Evolutionary conservation across 73 alveolate genomes (phyloP).

Genomic region (Paramecium sexaurelia): DNA sequence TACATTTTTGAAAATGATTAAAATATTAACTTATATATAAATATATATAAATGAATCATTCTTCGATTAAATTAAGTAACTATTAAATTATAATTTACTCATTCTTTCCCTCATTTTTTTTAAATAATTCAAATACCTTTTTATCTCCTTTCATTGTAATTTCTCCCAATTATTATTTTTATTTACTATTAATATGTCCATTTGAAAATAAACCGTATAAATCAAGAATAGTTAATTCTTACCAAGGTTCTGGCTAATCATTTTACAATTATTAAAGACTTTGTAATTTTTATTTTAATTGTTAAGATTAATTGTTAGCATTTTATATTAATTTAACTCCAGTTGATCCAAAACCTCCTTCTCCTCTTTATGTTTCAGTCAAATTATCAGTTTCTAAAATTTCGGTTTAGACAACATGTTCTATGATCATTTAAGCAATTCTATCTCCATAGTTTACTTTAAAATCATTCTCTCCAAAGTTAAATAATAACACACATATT

Average conservation of each 20-base stretch:
- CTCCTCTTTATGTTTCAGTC: slow-evolving; percentile 88
- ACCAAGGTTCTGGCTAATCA: slow-evolving; percentile 13
- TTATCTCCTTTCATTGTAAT: background rate
- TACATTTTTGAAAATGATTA: background rate
- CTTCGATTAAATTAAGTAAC: background rate
- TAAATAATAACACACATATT: slow-evolving; percentile 75
- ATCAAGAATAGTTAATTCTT: slow-evolving; percentile 2
- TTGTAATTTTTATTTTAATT: background rate
- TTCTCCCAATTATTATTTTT: background rate
- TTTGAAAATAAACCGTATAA: background rate
- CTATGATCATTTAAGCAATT: slow-evolving; percentile 93
- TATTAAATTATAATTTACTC: background rate
- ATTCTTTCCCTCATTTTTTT: slow-evolving; percentile 30
- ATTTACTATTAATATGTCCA: background rate
- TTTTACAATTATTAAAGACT: background rate
- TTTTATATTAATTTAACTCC: slow-evolving; percentile 71
- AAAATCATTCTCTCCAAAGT: slow-evolving; percentile 80
- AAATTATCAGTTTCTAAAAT: slow-evolving; percentile 85
- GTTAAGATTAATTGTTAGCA: background rate
- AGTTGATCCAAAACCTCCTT: slow-evolving; percentile 94
- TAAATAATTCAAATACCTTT: background rate
- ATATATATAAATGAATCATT: background rate
- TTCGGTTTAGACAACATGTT: slow-evolving; percentile 78
- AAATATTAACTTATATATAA: background rate
- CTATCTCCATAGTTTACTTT: slow-evolving; percentile 86